phyloP scores from a whole-genome alignment of 2,329 filamentous ascomycete species.

The Verticillium zaregamsianum region DNA sequence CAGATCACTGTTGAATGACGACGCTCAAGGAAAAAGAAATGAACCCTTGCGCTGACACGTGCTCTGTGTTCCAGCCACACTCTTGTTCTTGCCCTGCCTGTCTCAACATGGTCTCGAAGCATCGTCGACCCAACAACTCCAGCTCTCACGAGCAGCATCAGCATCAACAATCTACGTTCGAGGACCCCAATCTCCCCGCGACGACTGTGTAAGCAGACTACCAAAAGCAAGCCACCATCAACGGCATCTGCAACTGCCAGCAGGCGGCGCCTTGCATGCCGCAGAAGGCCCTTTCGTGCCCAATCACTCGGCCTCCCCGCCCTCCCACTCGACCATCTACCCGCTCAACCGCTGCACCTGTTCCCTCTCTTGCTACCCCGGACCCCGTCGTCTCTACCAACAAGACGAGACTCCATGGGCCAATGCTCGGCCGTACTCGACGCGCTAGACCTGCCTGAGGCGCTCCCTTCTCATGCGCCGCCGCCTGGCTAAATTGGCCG shows the following conservation, averaged over 20 bases:
- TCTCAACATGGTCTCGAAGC: neutral
- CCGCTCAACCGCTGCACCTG: conserved; percentile 4
- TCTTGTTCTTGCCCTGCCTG: too few species aligned
- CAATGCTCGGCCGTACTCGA: conserved; percentile 22
- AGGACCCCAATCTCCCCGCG: neutral
- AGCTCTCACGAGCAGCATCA: neutral
- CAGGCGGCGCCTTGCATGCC: neutral
- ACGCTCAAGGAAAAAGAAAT: neutral
- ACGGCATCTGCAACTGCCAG: neutral
- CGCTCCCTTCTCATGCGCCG: conserved; percentile 7
- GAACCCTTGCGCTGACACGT: too few species aligned
- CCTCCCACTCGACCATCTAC: conserved; percentile 5
- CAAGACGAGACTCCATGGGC: conserved; percentile 15
- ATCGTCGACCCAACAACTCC: neutral
- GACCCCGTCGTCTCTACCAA: neutral
- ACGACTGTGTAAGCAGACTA: neutral
- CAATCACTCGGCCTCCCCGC: neutral
- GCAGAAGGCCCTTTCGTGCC: neutral
- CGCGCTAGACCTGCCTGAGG: conserved; percentile 12
- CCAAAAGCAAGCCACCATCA: neutral
- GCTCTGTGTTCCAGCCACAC: too few species aligned
- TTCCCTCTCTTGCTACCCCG: neutral
- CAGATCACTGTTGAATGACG: neutral
- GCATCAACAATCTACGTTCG: neutral
- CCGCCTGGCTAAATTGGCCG: conserved; percentile 13